phyloP scores from a whole-genome alignment of 768 basidiomycete species.

The Steccherinum ochraceum region DNA sequence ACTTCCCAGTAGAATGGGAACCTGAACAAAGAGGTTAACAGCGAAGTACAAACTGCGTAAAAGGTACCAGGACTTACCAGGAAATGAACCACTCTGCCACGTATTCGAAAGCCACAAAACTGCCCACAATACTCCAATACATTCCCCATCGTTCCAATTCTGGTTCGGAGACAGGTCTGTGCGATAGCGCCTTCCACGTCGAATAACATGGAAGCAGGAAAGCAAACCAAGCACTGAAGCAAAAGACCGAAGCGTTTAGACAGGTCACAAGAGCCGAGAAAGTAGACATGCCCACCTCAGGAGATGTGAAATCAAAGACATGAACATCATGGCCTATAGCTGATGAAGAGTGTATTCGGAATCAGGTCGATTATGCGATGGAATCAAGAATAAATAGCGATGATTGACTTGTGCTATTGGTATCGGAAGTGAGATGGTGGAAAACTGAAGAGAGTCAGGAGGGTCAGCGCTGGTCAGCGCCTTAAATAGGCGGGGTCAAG shows the following conservation, averaged over 20 bases:
- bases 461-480: too few relatives aligned
- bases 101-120: slow-evolving; percentile 57
- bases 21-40: slow-evolving; percentile 33
- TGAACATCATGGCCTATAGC: slow-evolving; percentile 38
- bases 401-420: too few relatives aligned
- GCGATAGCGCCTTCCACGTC: slow-evolving; percentile 62
- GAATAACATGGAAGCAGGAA: slow-evolving; percentile 58
- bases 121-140: slow-evolving; percentile 62
- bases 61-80: slow-evolving; percentile 41
- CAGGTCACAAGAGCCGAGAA: background rate
- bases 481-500: too few relatives aligned
- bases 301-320: slow-evolving; percentile 42
- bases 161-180: slow-evolving; percentile 41
- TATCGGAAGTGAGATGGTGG: too few relatives aligned
- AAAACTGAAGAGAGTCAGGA: too few relatives aligned
- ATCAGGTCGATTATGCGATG: too few relatives aligned
- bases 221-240: slow-evolving; percentile 61
- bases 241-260: slow-evolving; percentile 5
- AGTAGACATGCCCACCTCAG: slow-evolving; percentile 32
- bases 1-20: slow-evolving; percentile 73
- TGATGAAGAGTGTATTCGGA: too few relatives aligned
- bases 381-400: too few relatives aligned
- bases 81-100: slow-evolving; percentile 56
- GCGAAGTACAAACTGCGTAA: too few relatives aligned
- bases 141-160: slow-evolving; percentile 51